Percentiles rank a stretch among this genome's conserved stretches.
Conservation (phyloP, 1,284 basidiomycete genomes). For the Rhodotorula sp. region DNA sequence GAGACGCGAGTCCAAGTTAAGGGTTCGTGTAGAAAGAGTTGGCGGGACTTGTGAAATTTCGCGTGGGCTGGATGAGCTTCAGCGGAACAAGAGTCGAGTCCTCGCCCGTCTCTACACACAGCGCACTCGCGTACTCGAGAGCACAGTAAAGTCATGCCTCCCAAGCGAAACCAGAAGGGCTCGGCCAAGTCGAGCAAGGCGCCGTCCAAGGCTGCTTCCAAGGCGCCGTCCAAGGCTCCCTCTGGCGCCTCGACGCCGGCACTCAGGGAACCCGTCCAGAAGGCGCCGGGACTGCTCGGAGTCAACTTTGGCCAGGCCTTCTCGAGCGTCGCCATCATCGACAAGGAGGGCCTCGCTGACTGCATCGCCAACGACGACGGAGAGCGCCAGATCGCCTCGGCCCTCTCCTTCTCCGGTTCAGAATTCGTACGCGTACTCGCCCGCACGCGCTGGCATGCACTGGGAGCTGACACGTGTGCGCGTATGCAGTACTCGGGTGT, state of each 20-base stretch:
- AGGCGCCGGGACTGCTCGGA: conserved; percentile 60
- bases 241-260: conserved; percentile 36
- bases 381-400: conserved; percentile 95
- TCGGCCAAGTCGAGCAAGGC: conserved; percentile 30
- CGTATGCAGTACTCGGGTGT: conserved; percentile 83
- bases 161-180: conserved; percentile 32
- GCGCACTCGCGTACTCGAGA: not conserved
- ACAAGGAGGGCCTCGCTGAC: conserved; percentile 88
- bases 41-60: not conserved
- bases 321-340: conserved; percentile 91
- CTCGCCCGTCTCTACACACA: not conserved
- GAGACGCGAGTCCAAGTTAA: too few relatives aligned
- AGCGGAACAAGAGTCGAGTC: not conserved
- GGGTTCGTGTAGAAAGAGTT: not conserved
- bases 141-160: conserved; percentile 7
- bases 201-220: conserved; percentile 29
- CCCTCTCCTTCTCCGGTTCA: conserved; percentile 86
- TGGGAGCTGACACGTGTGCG: not conserved
- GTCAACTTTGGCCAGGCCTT: conserved; percentile 98
- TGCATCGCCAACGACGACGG: conserved; percentile 99
- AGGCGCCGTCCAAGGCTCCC: conserved; percentile 27
- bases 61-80: not conserved
- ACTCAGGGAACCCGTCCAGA: conserved; percentile 17
- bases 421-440: conserved; percentile 66
- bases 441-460: not conserved